These are phyloP conservation scores for Pachyrhizus erosus DNA, from an alignment of 306 rosid species.

Conservation along the genomic window DNA sequence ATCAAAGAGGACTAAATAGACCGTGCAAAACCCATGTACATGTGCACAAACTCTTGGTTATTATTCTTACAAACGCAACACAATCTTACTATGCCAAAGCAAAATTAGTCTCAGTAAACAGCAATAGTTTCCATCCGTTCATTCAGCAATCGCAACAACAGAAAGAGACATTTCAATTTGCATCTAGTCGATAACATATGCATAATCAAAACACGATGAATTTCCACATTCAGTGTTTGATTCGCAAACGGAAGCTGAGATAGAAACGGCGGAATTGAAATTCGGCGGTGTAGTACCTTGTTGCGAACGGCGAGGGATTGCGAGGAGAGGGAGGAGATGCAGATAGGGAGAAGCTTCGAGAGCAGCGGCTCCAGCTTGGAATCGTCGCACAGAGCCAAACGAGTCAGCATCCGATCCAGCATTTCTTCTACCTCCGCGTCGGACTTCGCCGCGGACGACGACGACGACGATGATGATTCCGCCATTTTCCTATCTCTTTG, in stretches of 20 bases:
- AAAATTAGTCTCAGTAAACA: neutral
- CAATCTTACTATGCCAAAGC: neutral
- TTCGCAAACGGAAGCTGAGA: neutral
- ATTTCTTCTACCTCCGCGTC: slow-evolving; percentile 72
- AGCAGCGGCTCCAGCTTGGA: slow-evolving; percentile 83
- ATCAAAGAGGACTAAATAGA: neutral
- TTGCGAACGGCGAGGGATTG: slow-evolving; percentile 70
- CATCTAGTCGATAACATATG: neutral
- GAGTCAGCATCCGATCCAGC: slow-evolving; percentile 89
- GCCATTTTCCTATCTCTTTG: slow-evolving; percentile 61
- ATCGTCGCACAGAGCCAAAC: slow-evolving; percentile 92
- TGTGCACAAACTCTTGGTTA: neutral
- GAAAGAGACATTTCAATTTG: neutral
- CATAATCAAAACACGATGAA: neutral
- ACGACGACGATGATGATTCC: slow-evolving; percentile 63
- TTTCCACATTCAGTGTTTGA: neutral
- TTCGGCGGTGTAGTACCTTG: slow-evolving; percentile 60
- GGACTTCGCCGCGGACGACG: slow-evolving; percentile 60
- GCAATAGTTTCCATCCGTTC: neutral
- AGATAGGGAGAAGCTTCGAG: slow-evolving; percentile 79
- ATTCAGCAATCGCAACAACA: neutral
- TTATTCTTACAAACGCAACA: neutral
- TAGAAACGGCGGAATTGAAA: neutral
- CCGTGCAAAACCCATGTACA: neutral
- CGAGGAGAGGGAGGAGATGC: slow-evolving; percentile 83